phyloP scores from a whole-genome alignment of 805 yeast species.

The Myxozyma mucilagina region DNA sequence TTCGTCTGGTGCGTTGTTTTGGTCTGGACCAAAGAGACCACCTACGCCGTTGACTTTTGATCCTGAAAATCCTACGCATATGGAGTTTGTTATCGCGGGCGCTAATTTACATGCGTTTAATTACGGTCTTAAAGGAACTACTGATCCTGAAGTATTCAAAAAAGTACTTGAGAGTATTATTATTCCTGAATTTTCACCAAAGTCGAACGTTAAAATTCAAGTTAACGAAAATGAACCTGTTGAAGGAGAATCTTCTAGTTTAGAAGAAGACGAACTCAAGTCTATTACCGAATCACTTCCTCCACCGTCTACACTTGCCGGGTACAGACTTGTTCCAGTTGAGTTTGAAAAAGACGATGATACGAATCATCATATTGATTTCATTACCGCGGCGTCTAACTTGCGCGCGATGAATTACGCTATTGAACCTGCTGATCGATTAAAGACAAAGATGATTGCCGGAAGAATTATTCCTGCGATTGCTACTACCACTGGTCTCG shows the following conservation, averaged over 20 bases:
- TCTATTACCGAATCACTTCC: constrained; percentile 78
- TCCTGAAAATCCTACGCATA: constrained; percentile 71
- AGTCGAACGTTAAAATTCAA: constrained; percentile 74
- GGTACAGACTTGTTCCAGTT: constrained; percentile 81
- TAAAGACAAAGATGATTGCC: constrained; percentile 93
- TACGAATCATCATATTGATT: constrained; percentile 92
- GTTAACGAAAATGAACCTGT: constrained; percentile 90
- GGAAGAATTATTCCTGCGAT: constrained; percentile 98
- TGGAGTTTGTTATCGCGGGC: constrained; percentile 79
- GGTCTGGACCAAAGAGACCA: constrained; percentile 98
- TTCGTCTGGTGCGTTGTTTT: constrained; percentile 86
- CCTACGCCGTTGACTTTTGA: constrained; percentile 85
- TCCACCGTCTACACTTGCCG: constrained; percentile 82
- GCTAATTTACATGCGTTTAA: constrained; percentile 90
- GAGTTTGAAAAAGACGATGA: constrained; percentile 99
- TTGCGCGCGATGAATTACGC: constrained; percentile 79
- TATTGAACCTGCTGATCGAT: constrained; percentile 67
- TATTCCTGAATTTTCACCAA: constrained; percentile 71
- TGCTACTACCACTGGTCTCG: constrained; percentile 98
- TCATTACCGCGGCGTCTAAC: constrained; percentile 93
- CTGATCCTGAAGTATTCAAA: constrained; percentile 53
- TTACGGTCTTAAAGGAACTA: constrained; percentile 82
- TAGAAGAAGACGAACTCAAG: constrained; percentile 66
- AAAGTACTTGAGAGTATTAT: constrained; percentile 53
- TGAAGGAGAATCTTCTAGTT: constrained; percentile 44